Base-by-base conservation (phyloP, 2,329 filamentous ascomycete genomes). In the Neofusicoccum sp. region DNA sequence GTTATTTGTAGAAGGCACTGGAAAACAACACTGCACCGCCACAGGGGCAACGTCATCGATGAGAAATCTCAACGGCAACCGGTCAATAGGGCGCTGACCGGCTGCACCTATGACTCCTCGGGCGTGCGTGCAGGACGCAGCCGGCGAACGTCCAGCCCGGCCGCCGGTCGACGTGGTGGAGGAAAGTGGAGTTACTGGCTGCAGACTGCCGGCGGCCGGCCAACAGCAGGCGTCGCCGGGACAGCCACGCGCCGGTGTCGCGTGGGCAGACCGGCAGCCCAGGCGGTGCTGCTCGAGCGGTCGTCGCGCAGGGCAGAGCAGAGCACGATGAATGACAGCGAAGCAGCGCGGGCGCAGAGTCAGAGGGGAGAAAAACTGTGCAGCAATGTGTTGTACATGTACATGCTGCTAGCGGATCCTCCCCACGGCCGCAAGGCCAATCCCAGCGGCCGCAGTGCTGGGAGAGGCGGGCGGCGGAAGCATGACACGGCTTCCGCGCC, bases 101-200 rank as follows among this genome's bases (percentile, higher is more conserved):
- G 51, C 51, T 54, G 49, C 49, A 54, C 11, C 26, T 31, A 56
- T 56, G 51, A 56, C 51, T 56, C 51, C n/a, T 56, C 28, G 51
- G 51, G 51, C 49, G 30, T 56, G 38, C 51, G 51, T 56, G 51
- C 51, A 56, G 43, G 36, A 56, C 20, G 51, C 48, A 31, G 28
- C n/a, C 33, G 20, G 24, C 38, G 38, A 56, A 56, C 51, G 36
- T 34, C 16, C 51, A 56, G 51, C 51, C 51, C 28, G 36, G 51
- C 43, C 24, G 51, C 51, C 28, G 36, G 51, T 56, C 33, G 51
- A 56, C 51, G 51, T 56, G 51, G 20, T 54, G 5, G 26, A 24
- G 20, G 20, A 20, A 20, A 20, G 20, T 20, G 20, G 20, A 20
- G 20, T 20, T 20, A 20, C 20, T 20, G 20, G 20, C 20, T 20